phyloP scores from a whole-genome alignment of 352 stramenopile genomes.

The Peronospora destructor region DNA sequence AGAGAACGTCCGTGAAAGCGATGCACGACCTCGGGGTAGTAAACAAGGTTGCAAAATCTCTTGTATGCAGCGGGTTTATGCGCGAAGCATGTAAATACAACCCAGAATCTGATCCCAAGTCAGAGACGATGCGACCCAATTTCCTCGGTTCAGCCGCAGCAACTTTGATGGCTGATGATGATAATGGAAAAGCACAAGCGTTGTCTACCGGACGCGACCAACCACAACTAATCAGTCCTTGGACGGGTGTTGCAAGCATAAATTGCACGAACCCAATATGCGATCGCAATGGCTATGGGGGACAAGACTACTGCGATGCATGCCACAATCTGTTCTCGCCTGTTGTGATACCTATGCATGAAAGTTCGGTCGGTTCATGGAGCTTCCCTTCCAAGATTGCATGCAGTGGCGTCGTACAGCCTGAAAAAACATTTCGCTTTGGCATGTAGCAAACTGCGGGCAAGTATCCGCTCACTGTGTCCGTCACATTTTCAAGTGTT shows the following conservation, averaged over 20 bases:
- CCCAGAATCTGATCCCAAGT: constrained; percentile 13
- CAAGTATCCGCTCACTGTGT: constrained; percentile 30
- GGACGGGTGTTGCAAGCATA: constrained; percentile 5
- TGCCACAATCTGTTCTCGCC: constrained; percentile 58
- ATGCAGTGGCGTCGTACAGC: constrained; percentile 10
- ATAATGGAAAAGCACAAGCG: constrained; percentile 25
- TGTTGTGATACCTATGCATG: constrained; percentile 38
- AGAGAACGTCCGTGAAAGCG: constrained; percentile 7
- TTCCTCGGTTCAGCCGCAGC: too few relatives aligned
- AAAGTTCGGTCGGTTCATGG: constrained; percentile 10
- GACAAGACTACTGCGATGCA: constrained; percentile 48
- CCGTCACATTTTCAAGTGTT: constrained; percentile 43
- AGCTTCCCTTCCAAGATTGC: constrained; percentile 15
- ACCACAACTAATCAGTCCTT: constrained; percentile 6
- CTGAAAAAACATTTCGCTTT: constrained; percentile 22
- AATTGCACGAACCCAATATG: constrained; percentile 61
- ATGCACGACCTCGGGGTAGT: constrained; percentile 27
- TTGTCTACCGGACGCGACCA: constrained; percentile 14
- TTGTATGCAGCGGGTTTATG: constrained; percentile 48
- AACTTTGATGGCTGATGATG: neutral
- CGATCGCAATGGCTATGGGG: constrained; percentile 37
- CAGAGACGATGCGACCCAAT: constrained; percentile 1
- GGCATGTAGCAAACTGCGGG: constrained; percentile 38
- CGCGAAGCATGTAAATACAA: constrained; percentile 41
- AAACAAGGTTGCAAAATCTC: constrained; percentile 35